Evolutionary conservation across 176 grass and related monocot genomes (phyloP), one percentile per base, ranked within the genome.

Genomic region (Oryza punctata): DNA sequence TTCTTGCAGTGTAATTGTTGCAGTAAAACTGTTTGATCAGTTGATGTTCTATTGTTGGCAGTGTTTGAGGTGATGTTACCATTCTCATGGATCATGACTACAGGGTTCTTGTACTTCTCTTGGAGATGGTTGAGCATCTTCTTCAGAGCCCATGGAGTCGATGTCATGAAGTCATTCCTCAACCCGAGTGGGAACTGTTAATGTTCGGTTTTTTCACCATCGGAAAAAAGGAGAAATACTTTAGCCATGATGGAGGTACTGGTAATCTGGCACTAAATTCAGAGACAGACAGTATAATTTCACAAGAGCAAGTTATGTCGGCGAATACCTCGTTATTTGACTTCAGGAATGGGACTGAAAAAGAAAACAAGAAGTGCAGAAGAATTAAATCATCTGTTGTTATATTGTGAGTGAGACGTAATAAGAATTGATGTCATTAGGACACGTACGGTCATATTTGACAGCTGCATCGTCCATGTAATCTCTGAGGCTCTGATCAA

Each of bases 61-160:
- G 2, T 33, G 59, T 13, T 45, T 79, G 15, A 25, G 21, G 57
- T 63, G 4, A 50, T 43, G 6, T 44, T 93, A 95, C 92, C 95
- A 45, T 98, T 98, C 84, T 98, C 92, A 65, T 98, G 92, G 71
- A 98, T 98, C 85, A 95, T 70, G 32, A 95, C 67, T 0, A 67
- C 82, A 35, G 90, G 95, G 80, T 95, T 98, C 75, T 88, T 84
- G 76, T 98, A 98, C 67, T 91, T 88, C 67, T 90, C 66, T 91
- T 81, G 87, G 32, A 95, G 69, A 80, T 98, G 89, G 6, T 89
- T 85, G 59, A 98, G 63, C 87, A 98, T 81, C 83, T 90, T 94
- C 43, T 70, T 77, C 66, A 98, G 73, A 72, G 93, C 93, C 96
- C 93, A 98, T 4, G 96, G 91, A 0, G 84, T 79, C 0, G 88